A percentile compares a stretch with the other conserved stretches of the same genome.
These are phyloP conservation scores for Inonotus obliquus DNA, from an alignment of 1,284 basidiomycete genomes.

Conservation along the genomic window DNA sequence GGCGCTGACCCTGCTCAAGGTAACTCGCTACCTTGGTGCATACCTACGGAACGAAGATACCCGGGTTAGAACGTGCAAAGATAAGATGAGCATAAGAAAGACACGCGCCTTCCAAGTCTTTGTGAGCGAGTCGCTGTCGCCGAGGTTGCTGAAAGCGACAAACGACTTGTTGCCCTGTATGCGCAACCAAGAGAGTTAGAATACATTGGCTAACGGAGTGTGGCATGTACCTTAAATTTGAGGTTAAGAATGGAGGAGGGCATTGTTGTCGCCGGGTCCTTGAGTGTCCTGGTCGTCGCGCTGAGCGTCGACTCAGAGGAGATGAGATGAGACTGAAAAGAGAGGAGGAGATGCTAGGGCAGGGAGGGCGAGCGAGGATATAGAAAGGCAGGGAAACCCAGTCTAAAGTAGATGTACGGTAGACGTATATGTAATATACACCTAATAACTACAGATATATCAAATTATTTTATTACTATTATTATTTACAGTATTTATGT, in stretches of 20 bases:
- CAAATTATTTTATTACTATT: too few species aligned
- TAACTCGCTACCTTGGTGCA: constrained; percentile 82
- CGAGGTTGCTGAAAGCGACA: constrained; percentile 81
- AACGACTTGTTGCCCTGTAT: constrained; percentile 83
- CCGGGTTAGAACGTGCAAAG: not conserved
- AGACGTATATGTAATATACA: too few species aligned
- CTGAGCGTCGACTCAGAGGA: not conserved
- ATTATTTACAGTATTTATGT: too few species aligned
- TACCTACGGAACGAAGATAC: constrained; percentile 40
- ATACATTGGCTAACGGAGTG: constrained; percentile 19
- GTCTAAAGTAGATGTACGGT: too few species aligned
- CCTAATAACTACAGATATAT: too few species aligned
- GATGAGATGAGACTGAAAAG: not conserved
- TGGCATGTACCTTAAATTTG: constrained; percentile 66
- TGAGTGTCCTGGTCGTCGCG: not conserved
- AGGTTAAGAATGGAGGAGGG: constrained; percentile 71
- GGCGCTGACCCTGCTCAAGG: constrained; percentile 80
- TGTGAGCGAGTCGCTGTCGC: constrained; percentile 74
- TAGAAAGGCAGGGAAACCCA: too few species aligned
- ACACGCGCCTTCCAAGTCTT: constrained; percentile 76
- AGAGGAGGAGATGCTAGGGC: not conserved
- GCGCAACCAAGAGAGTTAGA: constrained; percentile 21
- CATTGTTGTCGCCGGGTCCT: constrained; percentile 9
- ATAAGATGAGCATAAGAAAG: not conserved
- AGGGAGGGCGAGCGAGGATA: not conserved